Evolutionary conservation across 2,329 filamentous ascomycete genomes (phyloP).

Genomic region (Rhexocercosporidium sp.): DNA sequence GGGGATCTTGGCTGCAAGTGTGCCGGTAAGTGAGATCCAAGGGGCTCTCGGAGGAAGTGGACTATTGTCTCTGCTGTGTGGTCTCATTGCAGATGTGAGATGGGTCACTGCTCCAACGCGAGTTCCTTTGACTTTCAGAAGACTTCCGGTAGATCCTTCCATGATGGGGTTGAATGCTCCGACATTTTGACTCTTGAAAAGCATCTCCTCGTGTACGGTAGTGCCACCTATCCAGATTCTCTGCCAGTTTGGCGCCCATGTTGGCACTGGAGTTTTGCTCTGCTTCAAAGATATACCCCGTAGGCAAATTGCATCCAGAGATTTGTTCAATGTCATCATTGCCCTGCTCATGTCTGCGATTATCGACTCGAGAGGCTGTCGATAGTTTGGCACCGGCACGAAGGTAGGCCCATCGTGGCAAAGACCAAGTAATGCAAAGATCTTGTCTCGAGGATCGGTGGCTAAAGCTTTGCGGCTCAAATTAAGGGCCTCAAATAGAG

Average conservation of each 20-base stretch:
- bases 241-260: constrained; percentile 17
- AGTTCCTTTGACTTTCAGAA: constrained; percentile 12
- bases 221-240: constrained; percentile 13
- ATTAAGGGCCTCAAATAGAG: constrained; percentile 16
- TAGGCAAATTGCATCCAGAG: constrained; percentile 23
- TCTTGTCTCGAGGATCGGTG: constrained; percentile 26
- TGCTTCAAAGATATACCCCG: constrained; percentile 8
- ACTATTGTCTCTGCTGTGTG: background rate
- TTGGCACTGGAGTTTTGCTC: constrained; percentile 1
- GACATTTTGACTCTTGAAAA: background rate
- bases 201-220: constrained; percentile 15
- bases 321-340: constrained; percentile 16
- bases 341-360: constrained; percentile 20
- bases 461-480: constrained; percentile 13
- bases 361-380: constrained; percentile 21
- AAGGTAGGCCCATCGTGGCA: constrained; percentile 20
- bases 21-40: constrained; percentile 8
- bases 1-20: background rate
- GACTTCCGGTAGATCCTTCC: constrained; percentile 2
- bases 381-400: constrained; percentile 23
- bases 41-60: background rate
- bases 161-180: constrained; percentile 4
- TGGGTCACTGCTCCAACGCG: background rate
- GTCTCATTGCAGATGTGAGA: constrained; percentile 9
- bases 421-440: constrained; percentile 24